These are phyloP conservation scores for Hebeloma cylindrosporum DNA, from an alignment of 768 basidiomycete species.

Conservation along the genomic window DNA sequence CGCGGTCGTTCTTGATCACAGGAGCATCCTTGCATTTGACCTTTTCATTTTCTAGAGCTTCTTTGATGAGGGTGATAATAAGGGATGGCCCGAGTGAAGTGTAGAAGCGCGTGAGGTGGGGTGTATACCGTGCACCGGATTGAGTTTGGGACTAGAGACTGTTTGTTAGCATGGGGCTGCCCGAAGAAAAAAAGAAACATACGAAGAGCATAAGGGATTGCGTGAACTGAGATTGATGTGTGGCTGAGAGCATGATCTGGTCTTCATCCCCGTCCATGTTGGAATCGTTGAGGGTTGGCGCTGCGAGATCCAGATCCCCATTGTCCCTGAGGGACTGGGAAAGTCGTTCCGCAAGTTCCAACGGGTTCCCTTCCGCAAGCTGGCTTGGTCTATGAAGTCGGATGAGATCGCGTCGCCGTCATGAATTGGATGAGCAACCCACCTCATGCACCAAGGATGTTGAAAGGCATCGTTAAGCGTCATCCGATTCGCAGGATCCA, in stretches of 20 bases:
- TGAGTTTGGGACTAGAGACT: conserved; percentile 78
- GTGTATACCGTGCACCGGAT: conserved; percentile 66
- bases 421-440: conserved; percentile 16
- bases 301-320: conserved; percentile 76
- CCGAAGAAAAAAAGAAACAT: conserved; percentile 27
- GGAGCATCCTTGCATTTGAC: conserved; percentile 47
- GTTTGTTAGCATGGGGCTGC: not conserved
- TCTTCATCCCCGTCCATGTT: conserved; percentile 56
- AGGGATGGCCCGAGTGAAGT: conserved; percentile 52
- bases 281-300: conserved; percentile 46
- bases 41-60: conserved; percentile 46
- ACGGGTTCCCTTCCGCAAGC: conserved; percentile 49
- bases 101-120: conserved; percentile 83
- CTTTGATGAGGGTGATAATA: conserved; percentile 53
- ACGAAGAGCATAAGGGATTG: conserved; percentile 83
- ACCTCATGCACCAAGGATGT: conserved; percentile 81
- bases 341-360: conserved; percentile 65
- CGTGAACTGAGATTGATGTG: conserved; percentile 70
- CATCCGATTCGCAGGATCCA: conserved; percentile 68
- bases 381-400: conserved; percentile 62
- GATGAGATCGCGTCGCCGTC: not conserved
- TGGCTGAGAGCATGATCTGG: conserved; percentile 56
- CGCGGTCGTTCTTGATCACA: conserved; percentile 11
- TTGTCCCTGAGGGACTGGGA: conserved; percentile 63
- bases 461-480: conserved; percentile 48